These are phyloP conservation scores for Cercospora zeina DNA, from an alignment of 2,329 filamentous ascomycete genomes.

Conservation along the genomic window DNA sequence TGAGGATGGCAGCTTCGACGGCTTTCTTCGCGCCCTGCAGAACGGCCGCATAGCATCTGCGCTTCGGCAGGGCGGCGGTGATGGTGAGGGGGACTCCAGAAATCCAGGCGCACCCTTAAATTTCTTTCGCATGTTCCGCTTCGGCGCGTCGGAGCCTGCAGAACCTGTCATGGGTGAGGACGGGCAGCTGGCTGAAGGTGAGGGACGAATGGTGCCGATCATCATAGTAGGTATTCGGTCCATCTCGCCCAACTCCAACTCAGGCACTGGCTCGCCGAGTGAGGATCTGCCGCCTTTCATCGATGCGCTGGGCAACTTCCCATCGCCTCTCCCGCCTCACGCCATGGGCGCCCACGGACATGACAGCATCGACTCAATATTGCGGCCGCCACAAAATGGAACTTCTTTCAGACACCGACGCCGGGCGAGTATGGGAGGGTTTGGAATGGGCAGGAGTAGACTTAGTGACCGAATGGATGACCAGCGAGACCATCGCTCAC, in stretches of 20 bases:
- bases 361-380: constrained; percentile 52
- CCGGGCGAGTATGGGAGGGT: constrained; percentile 56
- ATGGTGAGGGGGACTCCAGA: constrained; percentile 44
- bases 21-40: constrained; percentile 63
- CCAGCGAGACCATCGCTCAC: constrained; percentile 54
- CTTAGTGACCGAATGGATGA: constrained; percentile 47
- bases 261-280: constrained; percentile 41
- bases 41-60: constrained; percentile 61
- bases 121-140: constrained; percentile 68
- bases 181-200: constrained; percentile 43
- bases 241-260: constrained; percentile 56
- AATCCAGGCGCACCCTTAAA: constrained; percentile 58
- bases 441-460: constrained; percentile 41
- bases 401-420: constrained; percentile 57
- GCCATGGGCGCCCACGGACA: constrained; percentile 42
- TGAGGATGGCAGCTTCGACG: constrained; percentile 63
- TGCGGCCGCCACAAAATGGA: constrained; percentile 56
- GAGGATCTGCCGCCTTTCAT: constrained; percentile 54
- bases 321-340: constrained; percentile 41
- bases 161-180: constrained; percentile 25
- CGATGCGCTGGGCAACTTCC: constrained; percentile 53
- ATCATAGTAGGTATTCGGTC: constrained; percentile 70
- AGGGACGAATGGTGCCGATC: constrained; percentile 64
- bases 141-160: constrained; percentile 51
- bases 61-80: constrained; percentile 49